A percentile compares a stretch with the other conserved stretches of the same genome.
Conservation (phyloP, 1,284 basidiomycete species). For the Fomitopsis pinicola region DNA sequence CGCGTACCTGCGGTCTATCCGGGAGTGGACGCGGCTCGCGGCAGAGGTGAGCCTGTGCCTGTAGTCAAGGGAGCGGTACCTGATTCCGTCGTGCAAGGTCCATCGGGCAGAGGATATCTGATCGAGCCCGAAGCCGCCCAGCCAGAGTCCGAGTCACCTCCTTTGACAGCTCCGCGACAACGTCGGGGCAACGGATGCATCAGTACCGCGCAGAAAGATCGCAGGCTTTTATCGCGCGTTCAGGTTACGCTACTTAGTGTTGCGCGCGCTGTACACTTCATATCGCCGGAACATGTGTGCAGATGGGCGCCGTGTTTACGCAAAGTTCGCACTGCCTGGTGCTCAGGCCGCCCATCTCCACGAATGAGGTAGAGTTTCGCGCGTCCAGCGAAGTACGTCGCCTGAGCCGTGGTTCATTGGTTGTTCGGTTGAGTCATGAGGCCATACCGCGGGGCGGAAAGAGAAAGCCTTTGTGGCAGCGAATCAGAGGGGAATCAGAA, state of each 20-base stretch:
- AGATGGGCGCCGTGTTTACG: too few species aligned
- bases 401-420: too few species aligned
- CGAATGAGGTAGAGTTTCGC: too few species aligned
- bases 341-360: too few species aligned
- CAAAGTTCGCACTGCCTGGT: too few species aligned
- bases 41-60: constrained; percentile 43
- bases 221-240: too few species aligned
- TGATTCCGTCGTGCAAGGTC: background rate
- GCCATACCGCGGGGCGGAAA: background rate
- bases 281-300: too few species aligned
- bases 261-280: too few species aligned
- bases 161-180: background rate
- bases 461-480: background rate
- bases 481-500: background rate
- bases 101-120: constrained; percentile 7
- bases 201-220: too few species aligned
- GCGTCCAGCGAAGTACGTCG: too few species aligned
- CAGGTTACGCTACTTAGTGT: too few species aligned
- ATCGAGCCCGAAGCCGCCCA: background rate
- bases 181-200: background rate
- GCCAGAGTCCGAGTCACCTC: background rate
- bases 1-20: constrained; percentile 61
- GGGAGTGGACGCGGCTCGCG: constrained; percentile 62
- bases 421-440: too few species aligned
- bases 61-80: background rate